phyloP scores from a whole-genome alignment of 2,329 filamentous ascomycete species.

The Canariomyces notabilis region DNA sequence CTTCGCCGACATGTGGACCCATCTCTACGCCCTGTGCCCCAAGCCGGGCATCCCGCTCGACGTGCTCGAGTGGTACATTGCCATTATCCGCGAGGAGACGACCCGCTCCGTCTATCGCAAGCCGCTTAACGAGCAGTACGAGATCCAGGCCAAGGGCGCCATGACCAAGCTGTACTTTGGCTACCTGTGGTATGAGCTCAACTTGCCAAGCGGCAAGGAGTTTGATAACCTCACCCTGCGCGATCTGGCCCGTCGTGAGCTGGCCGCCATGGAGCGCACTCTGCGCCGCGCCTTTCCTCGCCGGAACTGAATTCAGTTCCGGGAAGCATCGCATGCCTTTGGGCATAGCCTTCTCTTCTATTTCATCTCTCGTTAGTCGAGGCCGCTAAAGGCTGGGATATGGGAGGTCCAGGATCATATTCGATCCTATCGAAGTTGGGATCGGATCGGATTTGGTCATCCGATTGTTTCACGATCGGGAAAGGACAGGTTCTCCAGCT shows the following conservation, averaged over 20 bases:
- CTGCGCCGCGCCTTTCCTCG: constrained; percentile 38
- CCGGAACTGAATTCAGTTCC: background rate
- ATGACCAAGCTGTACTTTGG: constrained; percentile 46
- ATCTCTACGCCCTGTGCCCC: constrained; percentile 47
- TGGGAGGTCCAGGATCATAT: too few species aligned
- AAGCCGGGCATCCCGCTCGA: constrained; percentile 47
- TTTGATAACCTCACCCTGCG: constrained; percentile 48
- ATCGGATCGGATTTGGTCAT: too few species aligned
- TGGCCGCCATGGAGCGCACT: constrained; percentile 45
- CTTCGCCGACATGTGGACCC: constrained; percentile 44
- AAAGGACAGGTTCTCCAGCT: background rate
- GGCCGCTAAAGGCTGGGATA: background rate
- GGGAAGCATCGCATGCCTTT: background rate
- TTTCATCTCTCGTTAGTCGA: background rate
- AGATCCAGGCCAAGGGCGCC: constrained; percentile 31
- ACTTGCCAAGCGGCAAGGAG: constrained; percentile 34
- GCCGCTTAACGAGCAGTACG: constrained; percentile 38
- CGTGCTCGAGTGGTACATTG: constrained; percentile 56
- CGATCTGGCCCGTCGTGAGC: constrained; percentile 42
- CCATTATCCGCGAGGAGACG: constrained; percentile 50
- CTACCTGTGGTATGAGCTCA: constrained; percentile 46
- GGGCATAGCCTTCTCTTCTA: background rate
- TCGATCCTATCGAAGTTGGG: too few species aligned
- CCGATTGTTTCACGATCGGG: background rate
- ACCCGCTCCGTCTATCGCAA: constrained; percentile 36